These are phyloP conservation scores for Penicillium steckii DNA, from an alignment of 495 filamentous ascomycete genomes.

Conservation along the genomic window DNA sequence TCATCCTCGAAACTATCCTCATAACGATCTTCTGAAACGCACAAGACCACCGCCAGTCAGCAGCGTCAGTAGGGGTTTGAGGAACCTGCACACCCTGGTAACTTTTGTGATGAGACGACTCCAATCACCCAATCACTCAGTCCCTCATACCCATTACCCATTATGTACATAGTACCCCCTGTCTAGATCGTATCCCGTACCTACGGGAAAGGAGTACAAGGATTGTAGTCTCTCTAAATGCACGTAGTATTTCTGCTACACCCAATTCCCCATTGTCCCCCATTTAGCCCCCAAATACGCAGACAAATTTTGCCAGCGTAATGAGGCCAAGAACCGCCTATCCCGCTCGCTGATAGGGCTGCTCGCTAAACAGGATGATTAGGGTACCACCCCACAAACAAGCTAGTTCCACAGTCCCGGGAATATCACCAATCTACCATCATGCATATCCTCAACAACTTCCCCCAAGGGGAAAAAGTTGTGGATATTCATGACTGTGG, in stretches of 20 bases:
- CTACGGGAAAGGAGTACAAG: too few relatives aligned
- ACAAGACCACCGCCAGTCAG: constrained; percentile 16
- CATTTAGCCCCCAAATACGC: background rate
- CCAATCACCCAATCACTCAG: constrained; percentile 3
- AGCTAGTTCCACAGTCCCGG: constrained; percentile 17
- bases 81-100: background rate
- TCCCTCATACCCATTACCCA: too few relatives aligned
- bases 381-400: constrained; percentile 13
- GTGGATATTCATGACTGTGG: background rate
- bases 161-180: too few relatives aligned
- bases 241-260: too few relatives aligned
- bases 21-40: background rate
- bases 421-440: background rate
- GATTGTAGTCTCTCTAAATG: too few relatives aligned
- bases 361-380: constrained; percentile 13
- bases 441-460: too few relatives aligned
- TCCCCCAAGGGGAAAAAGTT: background rate
- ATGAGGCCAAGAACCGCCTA: too few relatives aligned
- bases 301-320: too few relatives aligned
- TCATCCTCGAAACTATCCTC: too few relatives aligned
- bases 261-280: too few relatives aligned
- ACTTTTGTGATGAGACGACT: constrained; percentile 8
- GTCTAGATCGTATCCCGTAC: too few relatives aligned
- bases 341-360: background rate
- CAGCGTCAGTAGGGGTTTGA: constrained; percentile 2